Percentiles rank a stretch among this genome's conserved stretches.
These are phyloP conservation scores for Cudoniella acicularis DNA, from an alignment of 495 filamentous ascomycete species.

Conservation along the genomic window DNA sequence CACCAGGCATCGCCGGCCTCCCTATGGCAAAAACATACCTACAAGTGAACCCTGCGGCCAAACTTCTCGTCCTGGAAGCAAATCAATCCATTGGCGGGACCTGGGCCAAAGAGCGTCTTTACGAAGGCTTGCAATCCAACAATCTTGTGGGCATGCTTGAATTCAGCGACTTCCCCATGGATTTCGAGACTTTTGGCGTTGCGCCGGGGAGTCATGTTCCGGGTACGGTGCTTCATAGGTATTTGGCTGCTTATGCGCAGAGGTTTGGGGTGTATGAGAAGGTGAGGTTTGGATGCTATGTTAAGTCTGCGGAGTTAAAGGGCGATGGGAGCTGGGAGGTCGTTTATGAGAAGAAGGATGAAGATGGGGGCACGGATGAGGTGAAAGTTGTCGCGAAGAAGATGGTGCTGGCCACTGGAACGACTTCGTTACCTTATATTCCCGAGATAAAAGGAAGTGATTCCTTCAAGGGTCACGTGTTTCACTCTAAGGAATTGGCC, in stretches of 20 bases:
- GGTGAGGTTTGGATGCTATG: constrained; percentile 49
- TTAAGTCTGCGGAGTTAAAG: constrained; percentile 47
- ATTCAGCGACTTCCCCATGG: constrained; percentile 70
- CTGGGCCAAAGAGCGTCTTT: constrained; percentile 62
- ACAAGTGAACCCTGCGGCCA: constrained; percentile 44
- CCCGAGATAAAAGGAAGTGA: constrained; percentile 45
- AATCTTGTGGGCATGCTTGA: constrained; percentile 58
- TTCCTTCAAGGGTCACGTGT: constrained; percentile 50
- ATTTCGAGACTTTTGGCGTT: constrained; percentile 50
- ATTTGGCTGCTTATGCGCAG: constrained; percentile 57
- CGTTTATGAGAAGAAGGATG: constrained; percentile 3
- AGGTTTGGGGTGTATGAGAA: constrained; percentile 50
- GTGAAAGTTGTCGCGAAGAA: constrained; percentile 40
- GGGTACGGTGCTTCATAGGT: constrained; percentile 58
- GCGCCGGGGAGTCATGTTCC: constrained; percentile 62
- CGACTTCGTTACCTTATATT: constrained; percentile 57
- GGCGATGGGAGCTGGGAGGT: constrained; percentile 38
- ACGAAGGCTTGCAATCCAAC: constrained; percentile 61
- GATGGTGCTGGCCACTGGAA: constrained; percentile 64
- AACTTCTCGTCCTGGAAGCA: constrained; percentile 49
- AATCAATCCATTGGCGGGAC: constrained; percentile 59
- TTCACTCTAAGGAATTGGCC: constrained; percentile 58
- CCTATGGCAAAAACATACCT: constrained; percentile 55
- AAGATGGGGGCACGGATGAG: neutral
- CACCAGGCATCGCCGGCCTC: constrained; percentile 38